Percentiles rank a stretch among this genome's conserved stretches.
Conservation (phyloP, 768 basidiomycete genomes). For the Phlebiopsis gigantea region DNA sequence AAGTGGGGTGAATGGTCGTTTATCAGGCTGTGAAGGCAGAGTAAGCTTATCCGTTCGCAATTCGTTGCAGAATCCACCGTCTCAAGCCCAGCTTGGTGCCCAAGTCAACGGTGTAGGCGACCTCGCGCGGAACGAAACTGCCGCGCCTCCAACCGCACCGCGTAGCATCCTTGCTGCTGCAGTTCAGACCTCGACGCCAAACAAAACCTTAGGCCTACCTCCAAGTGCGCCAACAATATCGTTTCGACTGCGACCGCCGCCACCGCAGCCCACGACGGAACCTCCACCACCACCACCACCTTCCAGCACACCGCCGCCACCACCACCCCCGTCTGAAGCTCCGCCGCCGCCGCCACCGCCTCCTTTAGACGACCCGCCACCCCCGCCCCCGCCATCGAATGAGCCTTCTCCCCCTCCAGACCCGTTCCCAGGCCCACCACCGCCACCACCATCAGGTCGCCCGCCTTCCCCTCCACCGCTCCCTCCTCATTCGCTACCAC, state of each 20-base stretch:
- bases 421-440: conserved; percentile 18
- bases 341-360: conserved; percentile 27
- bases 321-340: conserved; percentile 25
- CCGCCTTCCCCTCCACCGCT: conserved; percentile 23
- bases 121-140: conserved; percentile 11
- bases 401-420: conserved; percentile 26
- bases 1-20: conserved; percentile 26
- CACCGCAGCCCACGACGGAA: conserved; percentile 34
- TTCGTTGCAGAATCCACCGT: conserved; percentile 8
- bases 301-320: conserved; percentile 24
- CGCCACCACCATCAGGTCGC: conserved; percentile 19
- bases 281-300: conserved; percentile 31
- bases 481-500: conserved; percentile 19
- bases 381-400: conserved; percentile 19
- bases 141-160: conserved; percentile 1
- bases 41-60: conserved; percentile 12
- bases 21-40: conserved; percentile 10
- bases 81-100: conserved; percentile 13
- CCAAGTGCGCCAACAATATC: conserved; percentile 20
- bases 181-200: conserved; percentile 17
- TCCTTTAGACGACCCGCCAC: conserved; percentile 21
- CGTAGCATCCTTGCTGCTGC: conserved; percentile 7
- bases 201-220: conserved; percentile 18
- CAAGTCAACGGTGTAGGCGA: conserved; percentile 14
- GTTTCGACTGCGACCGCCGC: conserved; percentile 22